These are phyloP conservation scores for Corrigiola litoralis DNA, from an alignment of 179 eudicot species.

Conservation along the genomic window DNA sequence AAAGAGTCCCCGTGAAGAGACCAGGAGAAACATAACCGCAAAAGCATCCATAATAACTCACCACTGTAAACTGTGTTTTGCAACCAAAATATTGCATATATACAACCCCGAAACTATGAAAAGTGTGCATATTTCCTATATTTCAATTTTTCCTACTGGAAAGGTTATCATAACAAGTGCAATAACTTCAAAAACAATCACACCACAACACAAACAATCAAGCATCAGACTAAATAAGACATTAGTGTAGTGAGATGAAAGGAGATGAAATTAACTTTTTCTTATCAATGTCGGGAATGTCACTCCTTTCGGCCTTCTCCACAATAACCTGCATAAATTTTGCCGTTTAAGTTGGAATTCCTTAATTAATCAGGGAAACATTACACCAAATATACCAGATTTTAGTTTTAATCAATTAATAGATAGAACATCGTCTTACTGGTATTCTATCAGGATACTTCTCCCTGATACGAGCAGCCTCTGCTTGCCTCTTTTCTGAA, in stretches of 20 bases:
- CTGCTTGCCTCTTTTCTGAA: constrained; percentile 33
- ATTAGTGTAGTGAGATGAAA: no score
- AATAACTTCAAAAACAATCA: neutral
- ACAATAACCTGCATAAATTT: constrained; percentile 49
- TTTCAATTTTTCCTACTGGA: no score
- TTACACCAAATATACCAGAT: neutral
- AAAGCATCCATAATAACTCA: no score
- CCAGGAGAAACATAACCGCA: no score
- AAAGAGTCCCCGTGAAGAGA: no score
- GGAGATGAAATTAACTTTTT: constrained; percentile 44
- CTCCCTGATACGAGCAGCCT: constrained; percentile 33
- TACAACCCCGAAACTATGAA: no score
- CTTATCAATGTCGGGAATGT: constrained; percentile 60
- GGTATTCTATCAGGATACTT: constrained; percentile 37
- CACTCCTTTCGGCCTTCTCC: constrained; percentile 65
- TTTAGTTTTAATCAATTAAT: neutral
- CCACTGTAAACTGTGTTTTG: no score
- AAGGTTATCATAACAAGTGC: no score
- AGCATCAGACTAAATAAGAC: neutral
- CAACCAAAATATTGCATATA: no score
- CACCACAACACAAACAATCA: neutral
- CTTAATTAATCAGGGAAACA: neutral
- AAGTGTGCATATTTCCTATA: no score
- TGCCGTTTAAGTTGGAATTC: constrained; percentile 2
- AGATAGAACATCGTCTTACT: constrained; percentile 18